These are phyloP conservation scores for Talaromyces sp. DNA, from an alignment of 2,329 filamentous ascomycete genomes.

Conservation along the genomic window DNA sequence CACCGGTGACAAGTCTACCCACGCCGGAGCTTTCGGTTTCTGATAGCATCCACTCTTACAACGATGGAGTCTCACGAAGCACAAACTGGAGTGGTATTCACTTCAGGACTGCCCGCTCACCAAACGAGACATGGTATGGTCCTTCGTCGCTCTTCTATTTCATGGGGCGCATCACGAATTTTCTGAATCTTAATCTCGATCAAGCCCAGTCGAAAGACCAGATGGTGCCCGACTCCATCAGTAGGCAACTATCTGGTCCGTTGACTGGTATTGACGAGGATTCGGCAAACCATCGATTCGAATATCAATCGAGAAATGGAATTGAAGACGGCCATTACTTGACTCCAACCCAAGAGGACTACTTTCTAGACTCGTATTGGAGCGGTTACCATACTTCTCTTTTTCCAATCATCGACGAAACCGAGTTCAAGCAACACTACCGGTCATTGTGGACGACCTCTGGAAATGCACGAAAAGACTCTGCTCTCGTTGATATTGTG, in stretches of 20 bases:
- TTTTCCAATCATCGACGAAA: slow-evolving; percentile 45
- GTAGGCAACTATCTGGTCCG: slow-evolving; percentile 20
- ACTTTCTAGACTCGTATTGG: slow-evolving; percentile 50
- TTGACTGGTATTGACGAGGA: slow-evolving; percentile 7
- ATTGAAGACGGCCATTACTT: slow-evolving; percentile 28
- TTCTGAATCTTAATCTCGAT: slow-evolving; percentile 34
- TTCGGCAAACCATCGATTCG: not conserved
- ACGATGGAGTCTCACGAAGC: slow-evolving; percentile 20
- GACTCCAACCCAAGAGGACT: slow-evolving; percentile 45
- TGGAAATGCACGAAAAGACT: slow-evolving; percentile 37
- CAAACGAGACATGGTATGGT: slow-evolving; percentile 43
- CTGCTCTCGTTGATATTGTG: slow-evolving; percentile 52
- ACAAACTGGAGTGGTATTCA: slow-evolving; percentile 40
- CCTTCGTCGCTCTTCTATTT: slow-evolving; percentile 48
- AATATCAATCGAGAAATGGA: slow-evolving; percentile 17
- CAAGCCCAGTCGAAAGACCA: slow-evolving; percentile 29
- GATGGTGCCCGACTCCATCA: slow-evolving; percentile 31
- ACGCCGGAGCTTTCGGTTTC: slow-evolving; percentile 8
- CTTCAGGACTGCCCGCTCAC: slow-evolving; percentile 35
- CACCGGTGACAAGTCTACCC: not conserved
- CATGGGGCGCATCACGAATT: slow-evolving; percentile 41
- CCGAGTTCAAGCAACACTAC: slow-evolving; percentile 45
- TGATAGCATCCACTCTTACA: not conserved
- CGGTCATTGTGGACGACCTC: slow-evolving; percentile 39
- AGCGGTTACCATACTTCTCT: slow-evolving; percentile 43